Base-by-base conservation (phyloP, 2,329 filamentous ascomycete genomes). In the Aplosporella prunicola region DNA sequence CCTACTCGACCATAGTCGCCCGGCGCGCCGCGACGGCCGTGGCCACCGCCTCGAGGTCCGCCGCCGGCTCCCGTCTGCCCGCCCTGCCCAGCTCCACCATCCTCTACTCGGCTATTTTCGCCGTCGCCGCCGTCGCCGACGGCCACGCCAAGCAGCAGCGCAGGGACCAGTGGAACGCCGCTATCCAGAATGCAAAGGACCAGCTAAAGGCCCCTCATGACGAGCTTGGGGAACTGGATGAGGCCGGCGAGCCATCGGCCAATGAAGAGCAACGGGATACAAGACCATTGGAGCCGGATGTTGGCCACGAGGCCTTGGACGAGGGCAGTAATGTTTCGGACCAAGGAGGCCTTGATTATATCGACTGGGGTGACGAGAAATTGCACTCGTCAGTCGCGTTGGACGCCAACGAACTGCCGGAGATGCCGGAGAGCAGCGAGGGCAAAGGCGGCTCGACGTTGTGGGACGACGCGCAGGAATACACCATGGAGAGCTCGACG, bases 21-120 rank as follows among this genome's bases (percentile, higher is more conserved):
- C 68, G 71, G 40, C 69, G 67, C 51, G 57, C 67, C 37, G 61
- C 65, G 15, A 60, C 67, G 20, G 55, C 66, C 34, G n/a, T n/a
- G 67, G 65, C 49, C 68, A 69, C 36, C 69, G 68, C 46, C 56
- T 68, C 66, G 65, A 23, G n/a, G 16, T 60, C 66, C 20, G 55
- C 67, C 35, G 67, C 65, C 49, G 68, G 70, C 37, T 69, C 68
- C 45, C 56, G 68, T 66, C 64, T 26, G 56, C 67, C 50, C 60
- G 69, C 57, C 64, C 77, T 59, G 45, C 78, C 42, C 68, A 80
- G 51, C 3, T 61, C 60, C 22, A 82, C 79, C 16, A 73, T 80
- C 25, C 73, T 71, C 53, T 84, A 83, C 51, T 79, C 79, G 17
- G 74, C 76, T 22, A 71, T 80, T 37, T 72, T 82, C 49, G 78